Percentiles rank a stretch among this genome's conserved stretches.
These are phyloP conservation scores for Ophiobolus disseminans DNA, from an alignment of 2,329 filamentous ascomycete species.

Conservation along the genomic window DNA sequence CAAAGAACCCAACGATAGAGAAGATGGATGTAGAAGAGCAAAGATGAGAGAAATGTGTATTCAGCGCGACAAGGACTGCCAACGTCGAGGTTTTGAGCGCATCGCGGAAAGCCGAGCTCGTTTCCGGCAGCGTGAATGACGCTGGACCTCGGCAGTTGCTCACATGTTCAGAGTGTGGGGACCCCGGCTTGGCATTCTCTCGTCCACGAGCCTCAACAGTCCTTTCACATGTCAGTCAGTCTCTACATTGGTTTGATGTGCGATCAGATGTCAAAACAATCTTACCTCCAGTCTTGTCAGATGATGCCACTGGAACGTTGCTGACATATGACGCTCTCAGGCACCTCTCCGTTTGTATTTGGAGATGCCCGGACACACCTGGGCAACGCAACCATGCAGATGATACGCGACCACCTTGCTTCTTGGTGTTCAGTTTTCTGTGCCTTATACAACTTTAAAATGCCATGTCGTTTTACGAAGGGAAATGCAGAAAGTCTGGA, in stretches of 20 bases:
- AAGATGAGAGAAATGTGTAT: constrained; percentile 1
- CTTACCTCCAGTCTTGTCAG: background rate
- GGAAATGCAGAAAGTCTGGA: too few relatives aligned
- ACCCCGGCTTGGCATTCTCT: constrained; percentile 4
- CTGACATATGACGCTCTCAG: too few relatives aligned
- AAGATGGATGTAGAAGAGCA: background rate
- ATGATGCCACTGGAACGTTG: too few relatives aligned
- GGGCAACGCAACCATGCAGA: too few relatives aligned
- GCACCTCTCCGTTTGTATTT: too few relatives aligned
- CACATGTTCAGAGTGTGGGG: constrained; percentile 7
- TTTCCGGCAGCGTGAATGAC: background rate
- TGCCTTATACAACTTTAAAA: too few relatives aligned
- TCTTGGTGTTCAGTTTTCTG: too few relatives aligned
- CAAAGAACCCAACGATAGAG: constrained; percentile 18
- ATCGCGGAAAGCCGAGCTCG: constrained; percentile 4
- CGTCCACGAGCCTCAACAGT: constrained; percentile 3
- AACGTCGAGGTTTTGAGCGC: constrained; percentile 3
- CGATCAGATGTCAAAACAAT: background rate
- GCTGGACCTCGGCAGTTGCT: constrained; percentile 8
- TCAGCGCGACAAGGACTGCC: background rate
- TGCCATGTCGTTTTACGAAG: too few relatives aligned
- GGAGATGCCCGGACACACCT: too few relatives aligned
- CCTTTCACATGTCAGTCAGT: constrained; percentile 2
- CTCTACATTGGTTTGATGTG: background rate
- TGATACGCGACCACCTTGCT: too few relatives aligned